Base-by-base conservation (phyloP, 2,329 filamentous ascomycete genomes). In the Ophiosphaerella narmari region DNA sequence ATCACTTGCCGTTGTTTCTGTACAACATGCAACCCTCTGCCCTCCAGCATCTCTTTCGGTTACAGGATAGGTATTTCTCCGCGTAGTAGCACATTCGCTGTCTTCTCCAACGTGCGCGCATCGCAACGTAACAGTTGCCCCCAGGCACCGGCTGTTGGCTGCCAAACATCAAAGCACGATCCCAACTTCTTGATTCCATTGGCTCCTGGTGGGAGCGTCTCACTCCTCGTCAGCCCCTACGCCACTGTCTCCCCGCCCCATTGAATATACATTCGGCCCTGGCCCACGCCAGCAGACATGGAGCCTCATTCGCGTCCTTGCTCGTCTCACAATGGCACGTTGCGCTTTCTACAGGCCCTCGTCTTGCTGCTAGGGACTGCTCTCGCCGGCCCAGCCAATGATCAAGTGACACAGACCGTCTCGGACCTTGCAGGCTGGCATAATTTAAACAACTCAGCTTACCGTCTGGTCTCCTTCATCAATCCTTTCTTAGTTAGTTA, bases 301-400 rank as follows among this genome's bases (percentile, higher is more conserved):
- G 66, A 71, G 59, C 62, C 66, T 66, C 60, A 72, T 70, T 72
- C 68, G 67, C 67, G 56, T 61, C 55, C 52, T 53, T 55, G 53
- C 47, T 54, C 52, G 45, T 55, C 60, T 55, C 61, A 63, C 35
- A 57, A 63, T 67, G 67, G 66, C 64, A 67, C 67, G 65, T 67
- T 67, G 54, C 63, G 54, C 49, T 61, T 72, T 65, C 68, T 69
- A 69, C 67, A 71, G 66, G 64, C 68, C 62, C 60, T 72, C 56
- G 47, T 71, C 57, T 53, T 64, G 55, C 56, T 71, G 59, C 59
- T 72, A 46, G 66, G 51, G 51, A 53, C 59, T 37, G 54, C 54
- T 54, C 52, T 69, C 48, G 64, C 64, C 54, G 55, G 56, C 37
- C 50, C 66, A 38, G 47, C 57, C 55, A 57, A 57, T 50, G 46